These are phyloP conservation scores for Aspergillus pseudoterreus DNA, from an alignment of 2,329 filamentous ascomycete genomes.

Conservation along the genomic window DNA sequence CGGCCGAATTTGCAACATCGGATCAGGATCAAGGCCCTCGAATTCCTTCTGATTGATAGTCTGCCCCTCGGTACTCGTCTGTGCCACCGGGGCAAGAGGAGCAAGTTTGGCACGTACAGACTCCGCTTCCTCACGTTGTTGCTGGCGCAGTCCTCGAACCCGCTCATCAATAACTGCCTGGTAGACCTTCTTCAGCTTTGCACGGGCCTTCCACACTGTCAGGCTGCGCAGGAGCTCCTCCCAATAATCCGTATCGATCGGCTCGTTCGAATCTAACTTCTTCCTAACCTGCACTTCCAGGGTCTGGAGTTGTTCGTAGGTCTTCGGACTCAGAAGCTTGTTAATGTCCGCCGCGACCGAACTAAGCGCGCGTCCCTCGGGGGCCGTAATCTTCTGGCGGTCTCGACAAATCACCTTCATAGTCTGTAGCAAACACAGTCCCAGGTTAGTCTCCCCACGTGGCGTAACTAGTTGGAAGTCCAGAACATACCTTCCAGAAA, in stretches of 20 bases:
- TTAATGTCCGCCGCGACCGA: slow-evolving; percentile 87
- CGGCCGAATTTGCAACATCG: slow-evolving; percentile 59
- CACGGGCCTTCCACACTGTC: slow-evolving; percentile 86
- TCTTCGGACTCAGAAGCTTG: slow-evolving; percentile 78
- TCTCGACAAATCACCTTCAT: slow-evolving; percentile 81
- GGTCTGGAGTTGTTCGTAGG: slow-evolving; percentile 77
- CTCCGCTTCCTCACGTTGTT: slow-evolving; percentile 65
- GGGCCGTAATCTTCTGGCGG: slow-evolving; percentile 61
- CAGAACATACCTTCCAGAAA: slow-evolving; percentile 69
- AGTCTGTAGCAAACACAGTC: slow-evolving; percentile 49
- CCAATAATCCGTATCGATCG: slow-evolving; percentile 97
- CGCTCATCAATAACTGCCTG: slow-evolving; percentile 70
- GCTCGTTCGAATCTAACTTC: slow-evolving; percentile 84
- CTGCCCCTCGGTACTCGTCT: slow-evolving; percentile 10
- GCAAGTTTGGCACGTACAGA: slow-evolving; percentile 52
- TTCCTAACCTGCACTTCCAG: slow-evolving; percentile 81
- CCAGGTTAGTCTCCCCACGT: slow-evolving; percentile 7
- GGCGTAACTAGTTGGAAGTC: background rate
- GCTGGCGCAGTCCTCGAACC: slow-evolving; percentile 61
- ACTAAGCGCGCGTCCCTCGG: slow-evolving; percentile 71
- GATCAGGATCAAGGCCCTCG: slow-evolving; percentile 59
- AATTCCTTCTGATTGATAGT: slow-evolving; percentile 33
- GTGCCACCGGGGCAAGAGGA: slow-evolving; percentile 42
- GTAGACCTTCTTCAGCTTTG: slow-evolving; percentile 74
- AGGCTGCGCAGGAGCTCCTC: slow-evolving; percentile 83